These are phyloP conservation scores for Pinus tabuliformis DNA, from an alignment of 75 land plant genomes.

Conservation along the genomic window DNA sequence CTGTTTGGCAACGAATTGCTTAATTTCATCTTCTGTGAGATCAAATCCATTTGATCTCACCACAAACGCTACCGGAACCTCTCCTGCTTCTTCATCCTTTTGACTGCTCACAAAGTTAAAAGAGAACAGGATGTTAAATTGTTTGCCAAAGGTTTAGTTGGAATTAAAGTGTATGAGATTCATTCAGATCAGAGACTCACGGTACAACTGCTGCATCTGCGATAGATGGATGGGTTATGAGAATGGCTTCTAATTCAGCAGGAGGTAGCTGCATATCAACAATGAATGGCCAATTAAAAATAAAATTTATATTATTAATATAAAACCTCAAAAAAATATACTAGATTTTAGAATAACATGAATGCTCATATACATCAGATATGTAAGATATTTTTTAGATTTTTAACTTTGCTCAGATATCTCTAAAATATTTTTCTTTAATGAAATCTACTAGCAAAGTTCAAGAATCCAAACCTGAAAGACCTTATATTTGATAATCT, in stretches of 20 bases:
- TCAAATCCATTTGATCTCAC: conserved; percentile 26
- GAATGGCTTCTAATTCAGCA: conserved; percentile 76
- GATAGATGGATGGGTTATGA: conserved; percentile 55
- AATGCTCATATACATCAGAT: too few relatives aligned
- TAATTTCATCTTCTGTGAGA: conserved; percentile 48
- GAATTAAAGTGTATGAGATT: too few relatives aligned
- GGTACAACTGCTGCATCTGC: conserved; percentile 92
- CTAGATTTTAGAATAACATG: too few relatives aligned
- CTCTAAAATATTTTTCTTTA: too few relatives aligned
- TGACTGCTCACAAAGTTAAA: conserved; percentile 13
- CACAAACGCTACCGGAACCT: conserved; percentile 60
- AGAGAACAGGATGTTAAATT: neutral
- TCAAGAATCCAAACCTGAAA: conserved; percentile 48
- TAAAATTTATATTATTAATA: neutral
- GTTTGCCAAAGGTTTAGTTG: too few relatives aligned
- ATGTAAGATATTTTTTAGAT: too few relatives aligned
- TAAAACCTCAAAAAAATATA: too few relatives aligned
- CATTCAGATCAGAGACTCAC: conserved; percentile 36
- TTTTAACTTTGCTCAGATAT: too few relatives aligned
- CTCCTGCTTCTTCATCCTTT: conserved; percentile 51
- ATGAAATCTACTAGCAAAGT: too few relatives aligned
- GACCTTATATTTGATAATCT: conserved; percentile 89
- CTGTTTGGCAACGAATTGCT: conserved; percentile 49
- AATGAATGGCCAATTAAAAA: neutral
- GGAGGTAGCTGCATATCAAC: conserved; percentile 66